These are phyloP conservation scores for Globisporangium rhizosaccharum DNA, from an alignment of 352 stramenopile species.

Conservation along the genomic window DNA sequence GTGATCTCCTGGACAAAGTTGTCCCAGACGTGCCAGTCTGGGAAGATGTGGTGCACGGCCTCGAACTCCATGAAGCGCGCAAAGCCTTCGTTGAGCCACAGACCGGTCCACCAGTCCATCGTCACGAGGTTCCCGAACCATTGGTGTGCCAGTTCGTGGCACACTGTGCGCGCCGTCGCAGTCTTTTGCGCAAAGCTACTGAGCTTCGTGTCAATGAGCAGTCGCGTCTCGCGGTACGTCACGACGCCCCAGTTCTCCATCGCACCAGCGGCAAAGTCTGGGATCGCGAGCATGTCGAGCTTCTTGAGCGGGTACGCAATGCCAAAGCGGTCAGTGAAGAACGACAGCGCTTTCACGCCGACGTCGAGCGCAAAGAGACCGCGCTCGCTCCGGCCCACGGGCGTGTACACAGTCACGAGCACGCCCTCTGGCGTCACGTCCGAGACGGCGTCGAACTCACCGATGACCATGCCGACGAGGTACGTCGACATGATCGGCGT, in stretches of 20 bases:
- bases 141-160: constrained; percentile 97
- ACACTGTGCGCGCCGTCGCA: constrained; percentile 91
- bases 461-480: constrained; percentile 93
- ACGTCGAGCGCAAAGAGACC: constrained; percentile 90
- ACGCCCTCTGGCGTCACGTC: constrained; percentile 87
- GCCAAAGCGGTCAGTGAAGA: constrained; percentile 70
- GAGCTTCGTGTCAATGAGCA: constrained; percentile 78
- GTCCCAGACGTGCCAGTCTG: constrained; percentile 94
- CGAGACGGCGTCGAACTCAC: constrained; percentile 96
- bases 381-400: constrained; percentile 83
- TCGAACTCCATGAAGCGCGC: constrained; percentile 95
- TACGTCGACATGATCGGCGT: constrained; percentile 98
- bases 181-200: constrained; percentile 37
- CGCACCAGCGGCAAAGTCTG: constrained; percentile 90
- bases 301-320: constrained; percentile 96
- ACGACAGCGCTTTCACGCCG: constrained; percentile 51
- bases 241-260: constrained; percentile 96
- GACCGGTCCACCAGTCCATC: constrained; percentile 95
- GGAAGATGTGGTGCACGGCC: constrained; percentile 90
- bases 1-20: constrained; percentile 87
- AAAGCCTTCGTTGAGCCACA: constrained; percentile 99
- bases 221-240: constrained; percentile 93
- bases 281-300: constrained; percentile 96
- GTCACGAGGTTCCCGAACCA: constrained; percentile 98
- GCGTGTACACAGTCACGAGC: constrained; percentile 94